Percentiles rank a stretch among this genome's conserved stretches.
Conservation (phyloP, 1,284 basidiomycete genomes). For the Pseudozyma sp. region DNA sequence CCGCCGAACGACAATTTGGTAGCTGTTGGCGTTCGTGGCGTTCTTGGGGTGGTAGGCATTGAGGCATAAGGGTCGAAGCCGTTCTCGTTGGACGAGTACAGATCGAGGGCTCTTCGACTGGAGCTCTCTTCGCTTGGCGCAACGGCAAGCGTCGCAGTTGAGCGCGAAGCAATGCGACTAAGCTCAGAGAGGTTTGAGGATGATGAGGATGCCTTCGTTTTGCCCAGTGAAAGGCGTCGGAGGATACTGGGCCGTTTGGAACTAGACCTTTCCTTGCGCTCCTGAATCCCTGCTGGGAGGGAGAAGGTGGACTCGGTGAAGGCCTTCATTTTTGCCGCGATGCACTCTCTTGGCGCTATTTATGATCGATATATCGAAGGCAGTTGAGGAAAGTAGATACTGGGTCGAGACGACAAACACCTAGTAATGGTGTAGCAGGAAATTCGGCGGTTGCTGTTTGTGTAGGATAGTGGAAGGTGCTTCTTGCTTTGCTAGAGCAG, state of each 20-base stretch:
- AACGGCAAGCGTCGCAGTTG: conserved; percentile 11
- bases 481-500: too few relatives aligned
- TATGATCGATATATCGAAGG: background rate
- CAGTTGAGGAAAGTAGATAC: background rate
- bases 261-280: conserved; percentile 8
- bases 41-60: conserved; percentile 6
- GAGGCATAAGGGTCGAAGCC: conserved; percentile 5
- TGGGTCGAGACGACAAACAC: background rate
- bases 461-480: background rate
- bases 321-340: conserved; percentile 12
- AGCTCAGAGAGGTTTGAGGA: background rate
- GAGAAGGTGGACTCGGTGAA: conserved; percentile 19
- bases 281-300: conserved; percentile 7
- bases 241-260: conserved; percentile 4
- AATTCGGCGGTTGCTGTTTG: background rate
- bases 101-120: conserved; percentile 20
- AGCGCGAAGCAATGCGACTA: conserved; percentile 17
- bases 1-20: conserved; percentile 6
- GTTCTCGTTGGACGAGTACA: conserved; percentile 10
- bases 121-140: conserved; percentile 5
- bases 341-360: too few relatives aligned
- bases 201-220: conserved; percentile 3
- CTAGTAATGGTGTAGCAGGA: background rate
- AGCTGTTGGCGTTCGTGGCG: background rate
- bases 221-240: conserved; percentile 24